These are phyloP conservation scores for Eucalyptus albens DNA, from an alignment of 345 rosid species.

Conservation along the genomic window DNA sequence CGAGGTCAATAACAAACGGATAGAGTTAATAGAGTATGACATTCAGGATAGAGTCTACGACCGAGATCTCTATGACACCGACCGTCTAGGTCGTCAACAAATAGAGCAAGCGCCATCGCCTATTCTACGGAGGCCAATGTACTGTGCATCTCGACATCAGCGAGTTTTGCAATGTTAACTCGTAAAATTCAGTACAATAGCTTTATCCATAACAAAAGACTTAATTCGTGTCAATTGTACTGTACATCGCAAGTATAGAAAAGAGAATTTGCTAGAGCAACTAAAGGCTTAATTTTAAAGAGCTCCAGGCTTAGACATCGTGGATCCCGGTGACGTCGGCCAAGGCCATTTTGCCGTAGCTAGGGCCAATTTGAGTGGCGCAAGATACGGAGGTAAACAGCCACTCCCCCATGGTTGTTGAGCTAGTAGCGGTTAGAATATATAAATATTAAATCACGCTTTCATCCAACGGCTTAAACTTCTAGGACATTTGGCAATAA, in stretches of 20 bases:
- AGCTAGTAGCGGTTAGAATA: too few species aligned
- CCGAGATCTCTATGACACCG: not conserved
- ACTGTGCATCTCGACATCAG: not conserved
- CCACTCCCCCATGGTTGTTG: not conserved
- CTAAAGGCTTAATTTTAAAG: not conserved
- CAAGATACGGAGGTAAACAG: not conserved
- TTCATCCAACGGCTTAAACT: accelerated
- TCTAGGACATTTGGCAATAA: accelerated
- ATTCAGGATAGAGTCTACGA: not conserved
- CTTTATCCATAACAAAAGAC: not conserved
- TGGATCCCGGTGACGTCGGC: not conserved
- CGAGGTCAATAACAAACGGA: not conserved
- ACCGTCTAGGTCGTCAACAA: not conserved
- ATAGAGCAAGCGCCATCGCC: not conserved
- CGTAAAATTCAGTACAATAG: not conserved
- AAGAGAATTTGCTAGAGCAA: not conserved
- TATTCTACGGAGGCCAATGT: not conserved
- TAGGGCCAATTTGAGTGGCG: not conserved
- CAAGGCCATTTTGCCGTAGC: not conserved
- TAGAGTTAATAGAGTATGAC: not conserved
- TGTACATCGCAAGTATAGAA: not conserved
- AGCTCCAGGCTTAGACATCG: not conserved
- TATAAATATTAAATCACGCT: too few species aligned
- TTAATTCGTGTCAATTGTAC: not conserved
- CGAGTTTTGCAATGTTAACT: not conserved